Conservation (phyloP, 805 yeast species). For the Wickerhamomyces mucosus region DNA sequence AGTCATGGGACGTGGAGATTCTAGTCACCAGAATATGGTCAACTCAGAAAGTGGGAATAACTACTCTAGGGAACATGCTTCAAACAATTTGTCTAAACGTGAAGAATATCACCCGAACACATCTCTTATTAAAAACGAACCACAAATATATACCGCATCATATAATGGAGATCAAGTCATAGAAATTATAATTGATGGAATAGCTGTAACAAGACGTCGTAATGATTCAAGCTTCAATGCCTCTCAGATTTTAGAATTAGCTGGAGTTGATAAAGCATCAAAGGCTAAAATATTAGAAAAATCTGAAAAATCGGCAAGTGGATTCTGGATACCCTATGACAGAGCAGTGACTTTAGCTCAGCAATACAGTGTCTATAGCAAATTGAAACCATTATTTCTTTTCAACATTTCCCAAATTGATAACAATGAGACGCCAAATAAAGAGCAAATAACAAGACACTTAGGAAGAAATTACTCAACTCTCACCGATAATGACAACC, state of each 20-base stretch:
- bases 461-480: constrained; percentile 20
- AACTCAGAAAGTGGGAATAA: too few species aligned
- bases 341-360: constrained; percentile 52
- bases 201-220: constrained; percentile 71
- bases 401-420: constrained; percentile 30
- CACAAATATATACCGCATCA: constrained; percentile 54
- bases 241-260: constrained; percentile 70
- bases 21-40: too few species aligned
- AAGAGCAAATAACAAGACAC: constrained; percentile 33
- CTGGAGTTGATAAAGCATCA: constrained; percentile 69
- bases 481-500: constrained; percentile 23
- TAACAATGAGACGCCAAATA: constrained; percentile 34
- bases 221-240: constrained; percentile 77
- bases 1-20: too few species aligned
- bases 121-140: too few species aligned
- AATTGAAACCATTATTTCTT: constrained; percentile 53
- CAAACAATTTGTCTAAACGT: too few species aligned
- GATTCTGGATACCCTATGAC: constrained; percentile 66
- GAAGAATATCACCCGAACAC: constrained; percentile 19
- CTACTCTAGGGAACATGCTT: too few species aligned
- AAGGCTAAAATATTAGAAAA: constrained; percentile 66
- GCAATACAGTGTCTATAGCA: constrained; percentile 50
- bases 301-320: constrained; percentile 51
- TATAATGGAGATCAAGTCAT: constrained; percentile 79
- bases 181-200: constrained; percentile 57